Conservation (phyloP, 257 asterid genomes). For the Salvia splendens region DNA sequence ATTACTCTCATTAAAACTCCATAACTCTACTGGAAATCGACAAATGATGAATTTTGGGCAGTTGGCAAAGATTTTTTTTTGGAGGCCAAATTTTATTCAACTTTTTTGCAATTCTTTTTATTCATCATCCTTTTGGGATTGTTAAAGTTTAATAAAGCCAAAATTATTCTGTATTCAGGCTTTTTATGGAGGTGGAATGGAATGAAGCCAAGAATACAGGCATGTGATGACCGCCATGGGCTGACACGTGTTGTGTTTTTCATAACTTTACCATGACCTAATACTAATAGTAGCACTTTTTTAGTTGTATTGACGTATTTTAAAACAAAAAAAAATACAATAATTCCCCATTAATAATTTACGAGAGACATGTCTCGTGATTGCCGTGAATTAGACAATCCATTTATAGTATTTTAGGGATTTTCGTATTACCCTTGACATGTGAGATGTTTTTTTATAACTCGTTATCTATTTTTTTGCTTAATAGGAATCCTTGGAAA, state of each 20-base stretch:
- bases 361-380: too few species aligned
- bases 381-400: too few species aligned
- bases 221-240: slow-evolving; percentile 16
- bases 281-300: too few species aligned
- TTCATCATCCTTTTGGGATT: background rate
- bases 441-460: too few species aligned
- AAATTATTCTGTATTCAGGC: background rate
- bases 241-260: slow-evolving; percentile 15
- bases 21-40: background rate
- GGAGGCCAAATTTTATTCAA: background rate
- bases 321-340: too few species aligned
- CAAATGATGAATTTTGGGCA: slow-evolving; percentile 16
- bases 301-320: too few species aligned
- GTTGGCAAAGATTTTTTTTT: background rate
- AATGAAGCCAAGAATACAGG: slow-evolving; percentile 28
- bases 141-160: background rate
- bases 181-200: background rate
- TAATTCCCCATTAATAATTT: too few species aligned
- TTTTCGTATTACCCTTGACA: too few species aligned
- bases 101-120: background rate
- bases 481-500: too few species aligned
- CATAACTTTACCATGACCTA: background rate
- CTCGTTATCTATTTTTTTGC: too few species aligned
- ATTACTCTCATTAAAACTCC: background rate
- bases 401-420: too few species aligned